These are phyloP conservation scores for Neofusicoccum sp. DNA, from an alignment of 2,329 filamentous ascomycete species.

Conservation along the genomic window DNA sequence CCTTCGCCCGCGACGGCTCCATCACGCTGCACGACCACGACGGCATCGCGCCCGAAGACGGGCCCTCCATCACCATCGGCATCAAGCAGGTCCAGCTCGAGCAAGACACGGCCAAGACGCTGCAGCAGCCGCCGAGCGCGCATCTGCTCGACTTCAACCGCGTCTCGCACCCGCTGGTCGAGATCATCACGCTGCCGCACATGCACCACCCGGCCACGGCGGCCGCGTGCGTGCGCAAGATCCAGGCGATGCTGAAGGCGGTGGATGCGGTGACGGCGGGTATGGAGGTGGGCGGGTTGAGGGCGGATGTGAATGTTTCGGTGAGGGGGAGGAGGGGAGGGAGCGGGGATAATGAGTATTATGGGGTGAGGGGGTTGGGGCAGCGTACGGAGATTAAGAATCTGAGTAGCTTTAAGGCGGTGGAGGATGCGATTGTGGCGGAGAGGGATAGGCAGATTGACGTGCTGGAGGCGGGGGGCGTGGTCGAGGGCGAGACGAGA, in stretches of 20 bases:
- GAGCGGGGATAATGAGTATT: constrained; percentile 46
- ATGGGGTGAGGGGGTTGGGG: constrained; percentile 67
- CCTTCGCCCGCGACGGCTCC: constrained; percentile 68
- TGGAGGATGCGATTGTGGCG: constrained; percentile 91
- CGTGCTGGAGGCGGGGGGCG: constrained; percentile 74
- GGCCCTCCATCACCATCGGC: constrained; percentile 69
- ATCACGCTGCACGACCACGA: constrained; percentile 74
- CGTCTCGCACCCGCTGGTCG: constrained; percentile 85
- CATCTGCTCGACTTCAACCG: constrained; percentile 93
- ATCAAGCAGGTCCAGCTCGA: constrained; percentile 97
- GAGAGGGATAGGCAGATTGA: constrained; percentile 87
- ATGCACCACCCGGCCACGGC: constrained; percentile 87
- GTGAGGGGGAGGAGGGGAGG: constrained; percentile 59
- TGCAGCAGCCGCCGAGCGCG: constrained; percentile 71
- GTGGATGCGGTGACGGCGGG: constrained; percentile 86
- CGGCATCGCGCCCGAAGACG: constrained; percentile 75
- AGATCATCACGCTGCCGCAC: constrained; percentile 90
- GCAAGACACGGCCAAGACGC: constrained; percentile 95
- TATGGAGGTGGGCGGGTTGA: constrained; percentile 89
- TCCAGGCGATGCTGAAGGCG: constrained; percentile 76
- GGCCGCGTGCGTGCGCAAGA: constrained; percentile 84
- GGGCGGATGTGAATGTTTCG: constrained; percentile 95
- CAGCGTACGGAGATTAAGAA: constrained; percentile 98
- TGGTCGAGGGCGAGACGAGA: constrained; percentile 81
- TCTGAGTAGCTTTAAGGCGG: constrained; percentile 87